Evolutionary conservation across 2,329 filamentous ascomycete genomes (phyloP).

Genomic region (Cryphonectria japonica): DNA sequence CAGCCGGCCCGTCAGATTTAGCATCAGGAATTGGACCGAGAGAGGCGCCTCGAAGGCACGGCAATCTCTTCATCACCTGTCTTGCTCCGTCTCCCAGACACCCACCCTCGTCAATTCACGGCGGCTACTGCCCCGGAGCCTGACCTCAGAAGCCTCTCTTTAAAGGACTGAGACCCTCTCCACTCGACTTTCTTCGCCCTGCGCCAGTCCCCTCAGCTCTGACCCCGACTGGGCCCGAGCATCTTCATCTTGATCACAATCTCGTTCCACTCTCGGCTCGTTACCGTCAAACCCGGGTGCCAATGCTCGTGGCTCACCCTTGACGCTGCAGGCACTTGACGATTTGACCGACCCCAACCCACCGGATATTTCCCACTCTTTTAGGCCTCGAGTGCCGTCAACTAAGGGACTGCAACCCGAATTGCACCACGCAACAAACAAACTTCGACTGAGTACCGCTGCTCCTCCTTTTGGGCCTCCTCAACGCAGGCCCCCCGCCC

Average conservation of each 20-base stretch:
- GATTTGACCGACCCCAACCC: slow-evolving; percentile 13
- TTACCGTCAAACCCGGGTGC: slow-evolving; percentile 21
- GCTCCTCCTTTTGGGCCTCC: neutral
- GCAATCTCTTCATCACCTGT: neutral
- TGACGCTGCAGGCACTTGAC: slow-evolving; percentile 22
- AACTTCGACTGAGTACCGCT: slow-evolving; percentile 2
- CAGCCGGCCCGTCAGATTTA: slow-evolving; percentile 1
- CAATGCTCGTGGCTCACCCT: slow-evolving; percentile 23
- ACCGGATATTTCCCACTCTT: slow-evolving; percentile 13
- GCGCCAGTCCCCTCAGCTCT: neutral
- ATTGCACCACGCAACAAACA: slow-evolving; percentile 10
- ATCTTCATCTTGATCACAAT: slow-evolving; percentile 22
- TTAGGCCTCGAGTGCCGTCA: neutral
- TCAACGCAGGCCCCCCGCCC: neutral
- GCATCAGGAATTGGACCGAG: slow-evolving; percentile 10
- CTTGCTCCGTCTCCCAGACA: neutral
- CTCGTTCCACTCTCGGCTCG: slow-evolving; percentile 27
- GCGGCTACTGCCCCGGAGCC: neutral
- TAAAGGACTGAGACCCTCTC: neutral
- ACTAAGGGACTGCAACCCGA: slow-evolving; percentile 9
- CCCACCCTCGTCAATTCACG: slow-evolving; percentile 34
- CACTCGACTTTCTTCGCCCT: neutral
- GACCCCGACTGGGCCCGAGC: slow-evolving; percentile 15
- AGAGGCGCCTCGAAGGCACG: neutral
- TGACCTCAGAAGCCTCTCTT: neutral